phyloP scores from a whole-genome alignment of 1,284 basidiomycete genomes.

The Trichosporon sp. region DNA sequence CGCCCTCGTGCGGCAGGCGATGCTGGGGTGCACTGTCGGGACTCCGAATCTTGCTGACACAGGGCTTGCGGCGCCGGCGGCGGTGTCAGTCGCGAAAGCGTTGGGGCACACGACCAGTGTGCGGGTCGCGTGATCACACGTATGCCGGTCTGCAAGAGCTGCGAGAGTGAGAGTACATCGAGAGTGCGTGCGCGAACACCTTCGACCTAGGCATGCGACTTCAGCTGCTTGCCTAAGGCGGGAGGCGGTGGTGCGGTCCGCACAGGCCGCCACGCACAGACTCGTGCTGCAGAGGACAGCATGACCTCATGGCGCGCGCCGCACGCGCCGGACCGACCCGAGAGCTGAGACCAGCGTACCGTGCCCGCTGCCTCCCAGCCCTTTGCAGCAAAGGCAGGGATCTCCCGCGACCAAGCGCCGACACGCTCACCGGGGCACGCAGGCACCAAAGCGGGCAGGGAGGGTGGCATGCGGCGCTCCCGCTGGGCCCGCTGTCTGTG shows the following conservation, averaged over 20 bases:
- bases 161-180: background rate
- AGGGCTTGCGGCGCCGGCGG: no score
- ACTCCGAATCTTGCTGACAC: background rate
- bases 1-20: no score
- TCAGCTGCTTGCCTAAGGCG: background rate
- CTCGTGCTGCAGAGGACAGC: background rate
- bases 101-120: background rate
- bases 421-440: no score
- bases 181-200: background rate
- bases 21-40: background rate
- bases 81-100: background rate
- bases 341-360: background rate
- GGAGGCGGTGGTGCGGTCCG: background rate
- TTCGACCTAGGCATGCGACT: background rate
- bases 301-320: background rate
- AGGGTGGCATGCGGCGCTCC: background rate
- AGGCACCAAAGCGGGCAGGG: no score
- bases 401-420: no score
- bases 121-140: background rate
- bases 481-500: background rate
- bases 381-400: background rate
- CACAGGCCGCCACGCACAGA: background rate
- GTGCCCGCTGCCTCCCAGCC: background rate
- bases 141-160: no score
- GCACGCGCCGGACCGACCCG: background rate